phyloP scores from a whole-genome alignment of 2,329 filamentous ascomycete species.

The Periconia digitata region DNA sequence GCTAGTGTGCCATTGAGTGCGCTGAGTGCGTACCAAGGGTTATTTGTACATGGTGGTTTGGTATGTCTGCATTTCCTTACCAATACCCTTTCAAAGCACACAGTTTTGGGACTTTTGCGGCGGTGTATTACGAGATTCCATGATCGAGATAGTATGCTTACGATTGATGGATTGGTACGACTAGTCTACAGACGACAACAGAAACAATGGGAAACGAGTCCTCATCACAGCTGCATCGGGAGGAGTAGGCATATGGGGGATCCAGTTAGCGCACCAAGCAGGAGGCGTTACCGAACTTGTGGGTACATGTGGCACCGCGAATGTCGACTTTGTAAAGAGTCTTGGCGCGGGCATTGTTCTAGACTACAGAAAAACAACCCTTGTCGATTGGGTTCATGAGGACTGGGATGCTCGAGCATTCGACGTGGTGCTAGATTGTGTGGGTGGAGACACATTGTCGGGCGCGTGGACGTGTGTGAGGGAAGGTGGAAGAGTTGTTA shows the following conservation, averaged over 20 bases:
- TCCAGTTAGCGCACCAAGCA: constrained; percentile 44
- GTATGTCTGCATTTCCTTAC: too few species aligned
- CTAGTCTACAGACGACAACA: background rate
- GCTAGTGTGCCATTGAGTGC: constrained; percentile 46
- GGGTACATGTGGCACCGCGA: constrained; percentile 43
- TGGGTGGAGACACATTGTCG: constrained; percentile 45
- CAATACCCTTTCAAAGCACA: too few species aligned
- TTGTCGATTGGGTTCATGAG: constrained; percentile 38
- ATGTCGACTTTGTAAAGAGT: constrained; percentile 42
- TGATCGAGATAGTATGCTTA: too few species aligned
- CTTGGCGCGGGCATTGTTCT: constrained; percentile 47
- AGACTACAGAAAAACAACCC: constrained; percentile 40
- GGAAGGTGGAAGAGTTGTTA: constrained; percentile 41
- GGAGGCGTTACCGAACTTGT: constrained; percentile 41
- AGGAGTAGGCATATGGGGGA: constrained; percentile 48
- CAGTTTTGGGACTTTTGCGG: too few species aligned
- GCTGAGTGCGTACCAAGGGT: constrained; percentile 48
- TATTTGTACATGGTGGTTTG: constrained; percentile 33
- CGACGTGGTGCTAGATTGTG: constrained; percentile 50
- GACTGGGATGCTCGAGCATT: constrained; percentile 30
- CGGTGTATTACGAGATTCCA: too few species aligned
- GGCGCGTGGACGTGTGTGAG: constrained; percentile 48
- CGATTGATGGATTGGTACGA: too few species aligned
- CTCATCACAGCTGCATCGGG: constrained; percentile 51
- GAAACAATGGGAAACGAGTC: constrained; percentile 37